A percentile compares a stretch with the other conserved stretches of the same genome.
Evolutionary conservation across 225 moss, liverwort and hornwort species (phyloP).

Genomic region (Physcomitrellopsis africana): DNA sequence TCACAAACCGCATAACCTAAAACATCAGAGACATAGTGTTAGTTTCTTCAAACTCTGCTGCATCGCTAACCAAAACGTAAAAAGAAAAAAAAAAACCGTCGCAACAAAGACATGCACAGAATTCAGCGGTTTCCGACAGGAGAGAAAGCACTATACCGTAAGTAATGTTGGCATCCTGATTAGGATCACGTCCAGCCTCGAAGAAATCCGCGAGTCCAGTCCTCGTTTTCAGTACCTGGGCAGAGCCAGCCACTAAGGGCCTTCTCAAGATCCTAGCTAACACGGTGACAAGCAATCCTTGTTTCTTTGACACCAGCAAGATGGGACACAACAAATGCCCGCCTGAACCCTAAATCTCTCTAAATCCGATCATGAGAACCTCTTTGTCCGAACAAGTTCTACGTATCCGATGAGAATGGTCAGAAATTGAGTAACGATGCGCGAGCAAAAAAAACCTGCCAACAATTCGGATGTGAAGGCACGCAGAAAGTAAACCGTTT

Average conservation of each 20-base stretch:
- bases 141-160: constrained; percentile 31
- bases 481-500: too few relatives aligned
- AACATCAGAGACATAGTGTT: background rate
- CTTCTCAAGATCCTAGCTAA: constrained; percentile 43
- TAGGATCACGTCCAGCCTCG: constrained; percentile 48
- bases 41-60: background rate
- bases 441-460: too few relatives aligned
- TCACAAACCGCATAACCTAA: background rate
- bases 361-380: too few relatives aligned
- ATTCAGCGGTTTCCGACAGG: background rate
- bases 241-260: constrained; percentile 30
- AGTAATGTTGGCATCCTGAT: constrained; percentile 29
- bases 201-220: constrained; percentile 53
- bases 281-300: constrained; percentile 22
- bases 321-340: background rate
- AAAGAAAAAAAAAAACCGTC: background rate
- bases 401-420: too few relatives aligned
- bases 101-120: background rate
- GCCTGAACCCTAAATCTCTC: too few relatives aligned
- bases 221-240: constrained; percentile 23
- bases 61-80: too few relatives aligned
- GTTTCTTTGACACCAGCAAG: background rate
- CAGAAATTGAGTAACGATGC: too few relatives aligned
- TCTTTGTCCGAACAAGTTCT: too few relatives aligned
- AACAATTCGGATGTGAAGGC: too few relatives aligned